Conservation (phyloP, 257 asterid species). For the Petunia axillaris region DNA sequence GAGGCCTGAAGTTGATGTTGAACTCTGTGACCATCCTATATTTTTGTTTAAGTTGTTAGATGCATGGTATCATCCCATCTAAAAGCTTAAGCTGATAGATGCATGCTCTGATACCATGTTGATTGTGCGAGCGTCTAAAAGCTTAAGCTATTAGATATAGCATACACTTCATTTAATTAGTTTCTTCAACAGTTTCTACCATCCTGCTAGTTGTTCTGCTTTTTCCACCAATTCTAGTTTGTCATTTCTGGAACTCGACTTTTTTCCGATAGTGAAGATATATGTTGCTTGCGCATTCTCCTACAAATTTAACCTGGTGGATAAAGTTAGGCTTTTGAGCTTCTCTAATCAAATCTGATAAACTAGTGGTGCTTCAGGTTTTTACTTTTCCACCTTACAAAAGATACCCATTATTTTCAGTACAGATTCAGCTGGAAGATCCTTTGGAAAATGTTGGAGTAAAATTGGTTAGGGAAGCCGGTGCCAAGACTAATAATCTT, state of each 20-base stretch:
- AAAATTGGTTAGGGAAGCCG: constrained; percentile 84
- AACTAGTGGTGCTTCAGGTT: background rate
- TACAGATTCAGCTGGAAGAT: constrained; percentile 89
- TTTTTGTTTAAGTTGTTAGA: too few relatives aligned
- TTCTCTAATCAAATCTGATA: background rate
- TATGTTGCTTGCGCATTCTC: background rate
- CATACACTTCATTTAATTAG: too few relatives aligned
- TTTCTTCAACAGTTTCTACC: background rate
- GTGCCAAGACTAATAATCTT: constrained; percentile 82
- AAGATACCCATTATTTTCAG: constrained; percentile 45
- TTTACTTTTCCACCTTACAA: background rate
- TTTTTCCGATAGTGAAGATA: background rate
- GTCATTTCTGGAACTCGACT: background rate
- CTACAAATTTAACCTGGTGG: background rate
- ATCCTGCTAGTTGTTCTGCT: background rate
- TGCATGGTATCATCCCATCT: too few relatives aligned
- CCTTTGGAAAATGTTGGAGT: constrained; percentile 89
- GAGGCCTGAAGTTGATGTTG: background rate
- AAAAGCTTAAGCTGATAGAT: too few relatives aligned
- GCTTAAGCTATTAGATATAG: too few relatives aligned
- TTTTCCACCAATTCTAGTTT: background rate
- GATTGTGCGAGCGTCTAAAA: too few relatives aligned
- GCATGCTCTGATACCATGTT: too few relatives aligned
- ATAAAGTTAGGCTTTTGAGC: background rate
- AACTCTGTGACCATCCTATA: too few relatives aligned